A percentile compares a stretch with the other conserved stretches of the same genome.
Evolutionary conservation across 352 stramenopile genomes (phyloP).

Genomic region (Phytophthora nicotianae): DNA sequence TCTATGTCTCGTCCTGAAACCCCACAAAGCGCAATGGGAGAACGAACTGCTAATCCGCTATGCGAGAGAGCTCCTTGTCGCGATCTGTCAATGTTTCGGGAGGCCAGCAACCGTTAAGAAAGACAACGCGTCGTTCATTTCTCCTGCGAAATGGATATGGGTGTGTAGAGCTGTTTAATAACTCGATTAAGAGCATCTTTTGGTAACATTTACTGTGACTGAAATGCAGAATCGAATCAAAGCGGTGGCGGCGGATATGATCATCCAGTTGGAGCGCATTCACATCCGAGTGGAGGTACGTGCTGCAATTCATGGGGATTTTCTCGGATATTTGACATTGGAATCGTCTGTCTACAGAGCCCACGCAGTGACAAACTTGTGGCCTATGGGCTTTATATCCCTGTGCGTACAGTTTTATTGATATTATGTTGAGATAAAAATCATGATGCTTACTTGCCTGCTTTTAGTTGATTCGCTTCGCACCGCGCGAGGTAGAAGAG

Average conservation of each 20-base stretch:
- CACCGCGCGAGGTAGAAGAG: slow-evolving; percentile 51
- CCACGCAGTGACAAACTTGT: slow-evolving; percentile 44
- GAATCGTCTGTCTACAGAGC: slow-evolving; percentile 33
- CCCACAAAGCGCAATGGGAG: slow-evolving; percentile 63
- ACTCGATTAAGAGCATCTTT: background rate
- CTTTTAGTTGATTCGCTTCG: slow-evolving; percentile 58
- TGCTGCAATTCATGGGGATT: background rate
- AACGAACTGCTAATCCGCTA: slow-evolving; percentile 78
- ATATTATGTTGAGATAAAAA: background rate
- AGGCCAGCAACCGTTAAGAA: slow-evolving; percentile 37
- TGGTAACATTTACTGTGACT: background rate
- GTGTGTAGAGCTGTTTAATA: slow-evolving; percentile 25
- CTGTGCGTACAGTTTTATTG: slow-evolving; percentile 30
- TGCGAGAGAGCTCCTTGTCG: slow-evolving; percentile 64
- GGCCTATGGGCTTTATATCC: slow-evolving; percentile 65
- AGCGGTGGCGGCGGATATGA: slow-evolving; percentile 57
- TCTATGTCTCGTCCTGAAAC: slow-evolving; percentile 64
- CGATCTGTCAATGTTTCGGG: slow-evolving; percentile 58
- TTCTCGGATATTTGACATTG: background rate
- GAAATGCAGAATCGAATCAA: slow-evolving; percentile 50
- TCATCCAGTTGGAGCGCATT: slow-evolving; percentile 63
- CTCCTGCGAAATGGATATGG: slow-evolving; percentile 66
- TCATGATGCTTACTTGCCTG: slow-evolving; percentile 1
- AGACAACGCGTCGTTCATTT: slow-evolving; percentile 41
- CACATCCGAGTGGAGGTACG: slow-evolving; percentile 74